These are phyloP conservation scores for Ceratobasidium sp. DNA, from an alignment of 1,284 basidiomycete species.

Conservation along the genomic window DNA sequence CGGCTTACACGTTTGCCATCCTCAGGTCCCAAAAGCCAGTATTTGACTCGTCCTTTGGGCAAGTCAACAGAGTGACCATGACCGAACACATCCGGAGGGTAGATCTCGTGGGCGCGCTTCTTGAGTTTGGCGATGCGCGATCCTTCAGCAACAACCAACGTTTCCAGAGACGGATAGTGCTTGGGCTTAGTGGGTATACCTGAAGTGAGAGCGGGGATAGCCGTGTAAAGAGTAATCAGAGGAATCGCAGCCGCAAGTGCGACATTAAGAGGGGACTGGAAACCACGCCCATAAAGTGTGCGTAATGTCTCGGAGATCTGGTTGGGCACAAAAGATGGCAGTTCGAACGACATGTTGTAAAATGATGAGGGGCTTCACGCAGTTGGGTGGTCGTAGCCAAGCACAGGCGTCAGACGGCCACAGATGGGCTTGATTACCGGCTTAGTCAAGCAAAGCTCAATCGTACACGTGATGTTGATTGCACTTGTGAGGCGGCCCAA, in stretches of 20 bases:
- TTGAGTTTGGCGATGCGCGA: conserved; percentile 25
- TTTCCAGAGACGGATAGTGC: conserved; percentile 28
- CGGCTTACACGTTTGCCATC: conserved; percentile 71
- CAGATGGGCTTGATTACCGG: neutral
- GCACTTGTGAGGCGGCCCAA: too few relatives aligned
- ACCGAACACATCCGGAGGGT: conserved; percentile 73
- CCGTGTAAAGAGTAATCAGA: conserved; percentile 25
- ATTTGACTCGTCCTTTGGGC: conserved; percentile 75
- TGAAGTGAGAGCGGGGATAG: conserved; percentile 32
- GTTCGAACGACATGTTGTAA: conserved; percentile 22
- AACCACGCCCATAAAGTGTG: conserved; percentile 27
- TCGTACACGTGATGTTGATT: neutral
- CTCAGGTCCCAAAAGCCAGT: conserved; percentile 80
- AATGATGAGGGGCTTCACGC: neutral
- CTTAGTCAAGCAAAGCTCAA: neutral
- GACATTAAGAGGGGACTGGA: conserved; percentile 38
- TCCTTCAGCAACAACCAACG: conserved; percentile 18
- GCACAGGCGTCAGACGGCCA: neutral
- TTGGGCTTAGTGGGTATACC: conserved; percentile 14
- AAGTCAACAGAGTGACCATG: conserved; percentile 73
- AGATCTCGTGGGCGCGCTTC: conserved; percentile 60
- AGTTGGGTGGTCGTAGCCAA: neutral
- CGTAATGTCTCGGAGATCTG: conserved; percentile 39
- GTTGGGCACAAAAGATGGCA: conserved; percentile 30
- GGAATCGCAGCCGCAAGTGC: conserved; percentile 39